A percentile compares a stretch with the other conserved stretches of the same genome.
These are phyloP conservation scores for Paralagenidium karlingii DNA, from an alignment of 352 stramenopile species.

Conservation along the genomic window DNA sequence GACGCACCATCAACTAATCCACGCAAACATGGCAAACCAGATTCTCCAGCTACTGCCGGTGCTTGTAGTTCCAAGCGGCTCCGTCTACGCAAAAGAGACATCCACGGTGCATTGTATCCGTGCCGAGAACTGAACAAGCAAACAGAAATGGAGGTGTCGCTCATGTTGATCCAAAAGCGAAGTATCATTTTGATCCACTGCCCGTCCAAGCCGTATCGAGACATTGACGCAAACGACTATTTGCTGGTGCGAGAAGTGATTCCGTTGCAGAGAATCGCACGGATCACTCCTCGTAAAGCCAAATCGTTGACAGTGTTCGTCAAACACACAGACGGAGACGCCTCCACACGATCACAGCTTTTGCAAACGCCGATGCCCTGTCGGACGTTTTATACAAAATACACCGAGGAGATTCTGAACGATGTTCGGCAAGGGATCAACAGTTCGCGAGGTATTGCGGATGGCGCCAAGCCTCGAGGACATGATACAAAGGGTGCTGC, in stretches of 20 bases:
- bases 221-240: constrained; percentile 21
- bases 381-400: constrained; percentile 54
- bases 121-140: constrained; percentile 49
- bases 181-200: constrained; percentile 38
- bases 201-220: background rate
- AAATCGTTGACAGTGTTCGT: constrained; percentile 79
- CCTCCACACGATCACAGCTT: too few relatives aligned
- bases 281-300: constrained; percentile 56
- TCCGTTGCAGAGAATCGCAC: constrained; percentile 42
- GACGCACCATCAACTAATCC: too few relatives aligned
- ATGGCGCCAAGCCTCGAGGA: constrained; percentile 20
- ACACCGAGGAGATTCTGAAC: constrained; percentile 56
- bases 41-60: background rate
- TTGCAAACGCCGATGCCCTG: too few relatives aligned
- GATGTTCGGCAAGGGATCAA: constrained; percentile 57
- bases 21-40: too few relatives aligned
- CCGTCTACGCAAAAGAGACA: constrained; percentile 54
- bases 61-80: constrained; percentile 8
- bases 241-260: constrained; percentile 56
- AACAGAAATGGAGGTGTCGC: constrained; percentile 33
- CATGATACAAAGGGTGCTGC: constrained; percentile 10
- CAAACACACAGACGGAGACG: constrained; percentile 33
- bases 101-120: constrained; percentile 53
- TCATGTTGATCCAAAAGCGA: constrained; percentile 49
- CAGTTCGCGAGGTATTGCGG: too few relatives aligned